Evolutionary conservation across 306 rosid species (phyloP).

Genomic region (Malus sieversii): DNA sequence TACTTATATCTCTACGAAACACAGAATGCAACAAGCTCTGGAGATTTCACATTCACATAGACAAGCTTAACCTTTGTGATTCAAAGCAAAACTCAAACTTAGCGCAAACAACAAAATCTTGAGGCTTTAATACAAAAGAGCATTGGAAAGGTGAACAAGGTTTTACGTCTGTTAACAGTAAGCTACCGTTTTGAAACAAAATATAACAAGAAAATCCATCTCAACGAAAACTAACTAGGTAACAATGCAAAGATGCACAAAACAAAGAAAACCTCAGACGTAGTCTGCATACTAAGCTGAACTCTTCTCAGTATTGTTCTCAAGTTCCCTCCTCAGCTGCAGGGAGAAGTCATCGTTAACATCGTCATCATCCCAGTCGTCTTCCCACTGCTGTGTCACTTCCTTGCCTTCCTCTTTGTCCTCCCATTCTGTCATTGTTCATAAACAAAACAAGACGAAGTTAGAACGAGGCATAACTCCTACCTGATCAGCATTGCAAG

Average conservation of each 20-base stretch:
- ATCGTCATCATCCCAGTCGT: slow-evolving; percentile 95
- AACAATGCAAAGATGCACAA: background rate
- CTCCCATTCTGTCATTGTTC: slow-evolving; percentile 54
- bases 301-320: slow-evolving; percentile 51
- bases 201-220: background rate
- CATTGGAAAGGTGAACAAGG: background rate
- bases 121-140: background rate
- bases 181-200: slow-evolving; percentile 16
- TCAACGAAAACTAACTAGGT: background rate
- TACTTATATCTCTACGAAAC: background rate
- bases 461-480: background rate
- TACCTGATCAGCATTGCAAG: background rate
- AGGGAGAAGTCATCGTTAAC: slow-evolving; percentile 89
- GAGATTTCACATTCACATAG: background rate
- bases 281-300: slow-evolving; percentile 6
- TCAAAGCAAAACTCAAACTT: background rate
- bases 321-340: slow-evolving; percentile 80
- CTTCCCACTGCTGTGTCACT: slow-evolving; percentile 87
- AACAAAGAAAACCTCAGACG: background rate
- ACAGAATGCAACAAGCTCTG: background rate
- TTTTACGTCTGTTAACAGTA: background rate
- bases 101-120: background rate
- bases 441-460: background rate
- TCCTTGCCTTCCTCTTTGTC: slow-evolving; percentile 76
- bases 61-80: background rate